A percentile compares a stretch with the other conserved stretches of the same genome.
phyloP scores from a whole-genome alignment of 169 alveolate species.

The Perkinsus marinus region DNA sequence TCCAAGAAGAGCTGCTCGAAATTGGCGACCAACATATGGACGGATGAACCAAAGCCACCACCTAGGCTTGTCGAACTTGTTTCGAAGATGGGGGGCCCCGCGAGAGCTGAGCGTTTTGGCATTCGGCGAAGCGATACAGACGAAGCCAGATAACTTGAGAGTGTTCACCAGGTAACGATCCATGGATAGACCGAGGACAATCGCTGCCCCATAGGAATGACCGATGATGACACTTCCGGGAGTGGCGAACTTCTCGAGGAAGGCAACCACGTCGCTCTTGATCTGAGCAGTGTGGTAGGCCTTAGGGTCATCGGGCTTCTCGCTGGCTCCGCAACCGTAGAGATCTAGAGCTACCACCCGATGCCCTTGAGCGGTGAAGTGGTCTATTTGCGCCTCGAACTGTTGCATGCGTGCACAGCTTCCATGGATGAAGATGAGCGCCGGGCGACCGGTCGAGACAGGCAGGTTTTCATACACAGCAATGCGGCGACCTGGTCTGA shows the following conservation, averaged over 20 bases:
- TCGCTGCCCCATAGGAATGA: neutral
- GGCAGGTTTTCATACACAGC: neutral
- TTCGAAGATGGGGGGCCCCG: neutral
- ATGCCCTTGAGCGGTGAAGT: neutral
- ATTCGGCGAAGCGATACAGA: neutral
- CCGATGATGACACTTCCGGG: neutral
- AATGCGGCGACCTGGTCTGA: neutral
- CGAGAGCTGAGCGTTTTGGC: neutral
- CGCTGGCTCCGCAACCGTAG: neutral
- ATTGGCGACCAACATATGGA: neutral
- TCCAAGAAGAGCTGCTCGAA: neutral
- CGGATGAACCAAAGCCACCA: neutral
- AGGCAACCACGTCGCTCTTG: neutral
- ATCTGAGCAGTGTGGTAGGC: neutral
- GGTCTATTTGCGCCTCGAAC: neutral
- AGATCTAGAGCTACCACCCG: neutral
- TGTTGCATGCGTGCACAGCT: neutral
- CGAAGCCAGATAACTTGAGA: neutral
- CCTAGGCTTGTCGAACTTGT: neutral
- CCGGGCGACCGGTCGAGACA: neutral
- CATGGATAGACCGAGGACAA: neutral
- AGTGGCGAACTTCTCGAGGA: neutral
- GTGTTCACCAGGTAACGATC: neutral
- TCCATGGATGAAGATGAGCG: neutral
- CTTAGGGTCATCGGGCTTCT: neutral